Evolutionary conservation across 208 protist species (phyloP).

Genomic region (Crithidia expoeki): DNA sequence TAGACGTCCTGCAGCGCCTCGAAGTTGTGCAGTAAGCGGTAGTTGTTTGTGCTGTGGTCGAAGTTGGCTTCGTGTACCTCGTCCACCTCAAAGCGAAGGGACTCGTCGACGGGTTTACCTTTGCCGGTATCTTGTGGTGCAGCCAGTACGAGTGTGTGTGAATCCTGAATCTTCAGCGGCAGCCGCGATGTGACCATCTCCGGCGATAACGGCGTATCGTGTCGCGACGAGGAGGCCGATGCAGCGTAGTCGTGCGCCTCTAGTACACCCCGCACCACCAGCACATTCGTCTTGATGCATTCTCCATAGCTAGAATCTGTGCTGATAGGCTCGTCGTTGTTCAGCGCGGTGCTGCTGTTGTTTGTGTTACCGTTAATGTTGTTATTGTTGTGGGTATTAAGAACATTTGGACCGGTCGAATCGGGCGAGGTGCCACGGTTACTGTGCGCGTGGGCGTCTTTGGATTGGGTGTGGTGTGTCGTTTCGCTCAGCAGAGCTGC

Average conservation of each 20-base stretch:
- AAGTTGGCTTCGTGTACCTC: constrained; percentile 18
- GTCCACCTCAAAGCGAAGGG: constrained; percentile 32
- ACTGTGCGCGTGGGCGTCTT: constrained; percentile 6
- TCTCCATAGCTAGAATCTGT: constrained; percentile 16
- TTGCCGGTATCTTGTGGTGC: not conserved
- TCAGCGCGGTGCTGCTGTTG: not conserved
- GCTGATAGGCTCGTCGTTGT: constrained; percentile 2
- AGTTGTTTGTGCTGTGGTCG: not conserved
- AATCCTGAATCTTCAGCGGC: not conserved
- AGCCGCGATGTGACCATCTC: not conserved
- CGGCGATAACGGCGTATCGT: not conserved
- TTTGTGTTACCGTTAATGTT: not conserved
- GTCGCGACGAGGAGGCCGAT: not conserved
- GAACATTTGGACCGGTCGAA: not conserved
- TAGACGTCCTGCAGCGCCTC: constrained; percentile 16
- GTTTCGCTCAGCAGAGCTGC: not conserved
- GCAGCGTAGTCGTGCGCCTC: not conserved
- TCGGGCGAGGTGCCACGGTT: not conserved
- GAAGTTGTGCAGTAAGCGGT: constrained; percentile 16
- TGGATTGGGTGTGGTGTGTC: not conserved
- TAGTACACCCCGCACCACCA: constrained; percentile 2
- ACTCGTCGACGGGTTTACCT: not conserved
- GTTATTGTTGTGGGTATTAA: not conserved
- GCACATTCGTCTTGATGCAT: constrained; percentile 15
- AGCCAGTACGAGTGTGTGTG: not conserved